These are phyloP conservation scores for Candida endomychidarum DNA, from an alignment of 805 yeast genomes.

Conservation along the genomic window DNA sequence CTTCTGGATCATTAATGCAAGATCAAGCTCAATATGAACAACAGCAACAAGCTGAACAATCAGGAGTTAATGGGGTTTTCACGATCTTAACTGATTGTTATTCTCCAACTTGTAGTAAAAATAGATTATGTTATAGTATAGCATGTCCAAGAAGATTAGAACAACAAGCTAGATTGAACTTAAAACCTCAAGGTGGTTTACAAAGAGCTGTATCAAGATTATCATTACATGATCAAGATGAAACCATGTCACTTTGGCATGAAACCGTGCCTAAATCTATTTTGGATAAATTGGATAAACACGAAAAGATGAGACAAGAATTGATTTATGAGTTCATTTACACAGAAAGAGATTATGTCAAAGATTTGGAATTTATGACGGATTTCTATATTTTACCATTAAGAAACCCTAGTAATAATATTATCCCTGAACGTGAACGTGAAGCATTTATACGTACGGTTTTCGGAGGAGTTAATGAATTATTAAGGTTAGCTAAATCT, in stretches of 20 bases:
- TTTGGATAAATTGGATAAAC: conserved; percentile 74
- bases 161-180: conserved; percentile 88
- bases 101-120: conserved; percentile 93
- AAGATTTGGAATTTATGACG: conserved; percentile 87
- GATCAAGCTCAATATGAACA: conserved; percentile 18
- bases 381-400: conserved; percentile 94
- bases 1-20: conserved; percentile 6
- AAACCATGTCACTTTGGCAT: conserved; percentile 87
- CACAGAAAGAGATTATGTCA: conserved; percentile 93
- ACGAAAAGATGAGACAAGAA: conserved; percentile 91
- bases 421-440: conserved; percentile 84
- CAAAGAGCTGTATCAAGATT: conserved; percentile 69
- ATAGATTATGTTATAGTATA: conserved; percentile 84
- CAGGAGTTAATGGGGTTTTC: conserved; percentile 81
- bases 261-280: conserved; percentile 82
- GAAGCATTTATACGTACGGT: conserved; percentile 91
- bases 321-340: conserved; percentile 90
- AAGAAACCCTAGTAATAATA: conserved; percentile 67
- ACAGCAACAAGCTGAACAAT: conserved; percentile 12
- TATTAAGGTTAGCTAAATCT: conserved; percentile 76
- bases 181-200: conserved; percentile 85
- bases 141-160: conserved; percentile 95
- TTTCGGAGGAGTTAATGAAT: conserved; percentile 85
- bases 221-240: conserved; percentile 66
- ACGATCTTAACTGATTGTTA: conserved; percentile 92